phyloP scores from a whole-genome alignment of 2,329 filamentous ascomycete species.

The Didymella lethalis region DNA sequence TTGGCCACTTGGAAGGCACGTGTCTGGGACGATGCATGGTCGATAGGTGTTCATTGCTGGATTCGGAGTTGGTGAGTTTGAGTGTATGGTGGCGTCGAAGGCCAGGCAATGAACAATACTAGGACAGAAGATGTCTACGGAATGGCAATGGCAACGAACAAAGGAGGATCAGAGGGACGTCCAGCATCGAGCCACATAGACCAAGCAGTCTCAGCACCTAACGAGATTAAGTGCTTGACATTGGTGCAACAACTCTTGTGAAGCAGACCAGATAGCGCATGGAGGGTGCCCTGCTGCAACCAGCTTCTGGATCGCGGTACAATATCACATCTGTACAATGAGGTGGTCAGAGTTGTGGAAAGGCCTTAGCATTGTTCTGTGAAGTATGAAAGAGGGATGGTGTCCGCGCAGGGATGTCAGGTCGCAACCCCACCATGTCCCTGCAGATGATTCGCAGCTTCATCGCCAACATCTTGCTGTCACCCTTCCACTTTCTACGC shows the following conservation, averaged over 20 bases:
- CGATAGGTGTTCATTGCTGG: neutral
- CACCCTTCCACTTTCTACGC: conserved; percentile 9
- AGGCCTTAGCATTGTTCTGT: conserved; percentile 20
- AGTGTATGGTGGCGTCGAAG: neutral
- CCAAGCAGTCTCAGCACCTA: neutral
- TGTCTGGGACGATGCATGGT: neutral
- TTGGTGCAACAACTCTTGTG: neutral
- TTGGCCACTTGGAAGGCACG: neutral
- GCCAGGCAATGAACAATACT: conserved; percentile 11
- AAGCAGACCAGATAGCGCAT: neutral
- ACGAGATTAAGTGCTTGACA: neutral
- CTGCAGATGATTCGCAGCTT: conserved; percentile 23
- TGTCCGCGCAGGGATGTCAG: conserved; percentile 12
- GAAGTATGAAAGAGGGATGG: conserved; percentile 18
- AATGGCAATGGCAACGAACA: neutral
- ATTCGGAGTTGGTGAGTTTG: neutral
- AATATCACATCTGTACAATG: neutral
- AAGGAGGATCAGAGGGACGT: conserved; percentile 5
- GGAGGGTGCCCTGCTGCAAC: conserved; percentile 10
- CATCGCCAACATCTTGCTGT: conserved; percentile 15
- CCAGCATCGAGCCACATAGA: neutral
- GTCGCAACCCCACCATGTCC: conserved; percentile 22
- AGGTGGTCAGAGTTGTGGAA: neutral
- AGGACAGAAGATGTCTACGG: neutral
- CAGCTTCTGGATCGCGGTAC: neutral